Conservation (phyloP, 179 eudicot species). For the Monotropa hypopitys region DNA sequence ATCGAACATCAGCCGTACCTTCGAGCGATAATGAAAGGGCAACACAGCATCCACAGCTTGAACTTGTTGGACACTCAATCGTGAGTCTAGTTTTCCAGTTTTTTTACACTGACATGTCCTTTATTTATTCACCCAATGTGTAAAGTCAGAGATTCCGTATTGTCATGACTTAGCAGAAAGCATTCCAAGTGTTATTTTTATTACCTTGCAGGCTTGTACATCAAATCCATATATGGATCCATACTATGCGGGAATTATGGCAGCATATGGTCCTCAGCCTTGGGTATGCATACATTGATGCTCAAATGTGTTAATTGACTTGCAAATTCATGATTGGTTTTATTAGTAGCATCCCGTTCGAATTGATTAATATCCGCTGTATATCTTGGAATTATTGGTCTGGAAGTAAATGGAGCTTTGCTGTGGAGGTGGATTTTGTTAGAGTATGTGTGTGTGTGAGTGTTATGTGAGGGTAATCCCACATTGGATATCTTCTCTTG, state of each 20-base stretch:
- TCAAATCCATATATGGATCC: slow-evolving; percentile 69
- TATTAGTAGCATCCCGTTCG: neutral
- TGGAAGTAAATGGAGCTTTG: neutral
- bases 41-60: slow-evolving; percentile 48
- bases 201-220: slow-evolving; percentile 29
- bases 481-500: no score
- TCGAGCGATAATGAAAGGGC: slow-evolving; percentile 6
- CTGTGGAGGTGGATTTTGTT: neutral
- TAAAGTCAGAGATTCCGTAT: neutral
- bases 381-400: neutral
- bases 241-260: slow-evolving; percentile 71
- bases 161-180: slow-evolving; percentile 5
- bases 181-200: neutral
- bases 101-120: neutral
- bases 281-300: neutral
- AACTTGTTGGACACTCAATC: slow-evolving; percentile 68
- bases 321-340: neutral
- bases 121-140: neutral
- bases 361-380: neutral
- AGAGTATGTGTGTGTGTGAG: no score
- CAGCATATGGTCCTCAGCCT: slow-evolving; percentile 50
- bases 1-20: slow-evolving; percentile 24
- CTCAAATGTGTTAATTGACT: neutral
- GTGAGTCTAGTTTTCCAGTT: slow-evolving; percentile 21
- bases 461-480: no score